Base-by-base conservation (phyloP, 2,329 filamentous ascomycete genomes). In the Monosporascus sp. region DNA sequence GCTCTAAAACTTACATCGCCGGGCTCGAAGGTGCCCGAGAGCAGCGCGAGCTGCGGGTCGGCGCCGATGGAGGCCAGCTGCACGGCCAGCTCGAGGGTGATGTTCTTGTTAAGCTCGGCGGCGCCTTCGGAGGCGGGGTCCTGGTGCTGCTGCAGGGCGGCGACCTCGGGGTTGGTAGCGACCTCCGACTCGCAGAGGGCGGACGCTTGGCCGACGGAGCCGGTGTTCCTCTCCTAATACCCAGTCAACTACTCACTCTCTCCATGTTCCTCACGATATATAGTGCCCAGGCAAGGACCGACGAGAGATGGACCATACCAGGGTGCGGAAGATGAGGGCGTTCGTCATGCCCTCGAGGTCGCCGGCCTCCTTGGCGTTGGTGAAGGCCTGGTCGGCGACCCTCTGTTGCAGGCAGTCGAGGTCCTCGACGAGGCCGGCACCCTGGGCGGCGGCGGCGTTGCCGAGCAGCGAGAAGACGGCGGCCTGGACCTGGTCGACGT, bases 111-210 rank as follows among this genome's bases (percentile, higher is more conserved):
- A 47, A 73, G 70, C 1, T 66, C 76, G 15, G 77, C 75, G 14
- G 83, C 81, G 42, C 76, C 77, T 3, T 74, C 64, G 1, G 81
- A 81, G 20, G 84, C 85, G 27, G 85, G 83, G 65, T 88, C 85
- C 70, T 88, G 84, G 69, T 88, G 84, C 69, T 86, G 83, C 51
- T 74, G 70, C 54, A 88, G 66, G 44, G 82, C 82, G 27, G 75
- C 79, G 61, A 88, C 85, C 71, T 88, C 84, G 3, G 84, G 77
- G 70, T 88, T 88, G 53, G 74, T 73, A 17, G 84, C 81, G 41
- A 69, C 72, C 62, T 82, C 65, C 69, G 71, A 41, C 37, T 68
- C 75, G 72, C 84, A 88, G 48, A 77, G 68, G 34, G 76, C 79
- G 47, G 79, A 83, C n/a, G 74, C 76, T 45, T 74, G 68, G 48